phyloP scores from a whole-genome alignment of 495 filamentous ascomycete species.

The Aeminium ludgeri region DNA sequence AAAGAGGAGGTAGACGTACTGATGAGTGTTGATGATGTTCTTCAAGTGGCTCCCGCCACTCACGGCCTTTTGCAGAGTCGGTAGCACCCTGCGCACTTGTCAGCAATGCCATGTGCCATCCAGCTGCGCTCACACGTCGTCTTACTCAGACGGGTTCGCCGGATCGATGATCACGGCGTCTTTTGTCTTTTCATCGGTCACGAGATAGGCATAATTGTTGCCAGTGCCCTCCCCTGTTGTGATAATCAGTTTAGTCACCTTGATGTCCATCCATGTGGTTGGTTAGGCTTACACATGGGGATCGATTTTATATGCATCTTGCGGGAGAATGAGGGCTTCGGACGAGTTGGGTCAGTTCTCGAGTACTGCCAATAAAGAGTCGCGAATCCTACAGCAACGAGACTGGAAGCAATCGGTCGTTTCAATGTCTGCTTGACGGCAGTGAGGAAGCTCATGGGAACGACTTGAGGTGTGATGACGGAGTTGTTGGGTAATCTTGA shows the following conservation, averaged over 20 bases:
- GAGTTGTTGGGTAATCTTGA: too few species aligned
- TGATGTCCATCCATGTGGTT: neutral
- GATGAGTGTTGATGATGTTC: slow-evolving; percentile 90
- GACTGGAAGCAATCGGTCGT: neutral
- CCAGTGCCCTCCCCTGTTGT: slow-evolving; percentile 66
- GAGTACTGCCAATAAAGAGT: slow-evolving; percentile 6
- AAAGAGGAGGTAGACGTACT: slow-evolving; percentile 40
- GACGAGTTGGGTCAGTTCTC: slow-evolving; percentile 2
- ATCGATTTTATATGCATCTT: slow-evolving; percentile 94
- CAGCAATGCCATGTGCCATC: neutral
- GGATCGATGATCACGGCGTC: slow-evolving; percentile 94
- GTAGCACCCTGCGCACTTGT: slow-evolving; percentile 46
- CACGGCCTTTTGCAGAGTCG: slow-evolving; percentile 55
- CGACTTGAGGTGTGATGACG: too few species aligned
- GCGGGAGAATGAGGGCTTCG: slow-evolving; percentile 18
- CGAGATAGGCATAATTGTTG: slow-evolving; percentile 95
- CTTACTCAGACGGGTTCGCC: slow-evolving; percentile 80
- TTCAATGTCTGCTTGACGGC: slow-evolving; percentile 1
- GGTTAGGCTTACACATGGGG: slow-evolving; percentile 69
- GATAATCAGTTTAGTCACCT: neutral
- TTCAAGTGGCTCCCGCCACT: slow-evolving; percentile 62
- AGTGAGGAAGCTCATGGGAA: slow-evolving; percentile 9
- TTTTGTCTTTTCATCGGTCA: slow-evolving; percentile 75
- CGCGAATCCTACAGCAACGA: slow-evolving; percentile 11
- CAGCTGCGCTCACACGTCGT: neutral